phyloP scores from a whole-genome alignment of 345 rosid genomes.

The Luvunga scandens region DNA sequence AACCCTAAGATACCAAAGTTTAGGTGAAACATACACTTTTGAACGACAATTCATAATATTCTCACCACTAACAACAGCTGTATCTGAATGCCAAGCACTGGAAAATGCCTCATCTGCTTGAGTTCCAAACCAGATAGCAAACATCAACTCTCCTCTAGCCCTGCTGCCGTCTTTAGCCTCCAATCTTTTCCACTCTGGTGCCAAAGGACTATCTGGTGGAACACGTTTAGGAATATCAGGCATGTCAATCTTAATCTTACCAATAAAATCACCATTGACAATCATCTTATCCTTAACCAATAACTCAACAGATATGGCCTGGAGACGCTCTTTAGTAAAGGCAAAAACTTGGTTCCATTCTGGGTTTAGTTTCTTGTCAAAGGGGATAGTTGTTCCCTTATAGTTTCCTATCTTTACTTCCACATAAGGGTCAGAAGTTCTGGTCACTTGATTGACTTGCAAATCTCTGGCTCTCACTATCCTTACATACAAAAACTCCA shows the following conservation, averaged over 20 bases:
- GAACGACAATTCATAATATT: conserved; percentile 26
- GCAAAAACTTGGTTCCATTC: conserved; percentile 47
- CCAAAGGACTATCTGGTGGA: conserved; percentile 40
- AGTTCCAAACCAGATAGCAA: conserved; percentile 45
- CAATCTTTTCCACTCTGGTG: conserved; percentile 42
- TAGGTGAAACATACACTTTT: conserved; percentile 36
- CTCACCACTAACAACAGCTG: conserved; percentile 31
- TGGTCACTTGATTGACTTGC: conserved; percentile 17
- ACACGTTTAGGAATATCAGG: conserved; percentile 32
- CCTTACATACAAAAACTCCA: conserved; percentile 35
- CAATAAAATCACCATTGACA: conserved; percentile 25
- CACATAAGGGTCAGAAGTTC: conserved; percentile 29
- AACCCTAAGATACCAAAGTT: conserved; percentile 46
- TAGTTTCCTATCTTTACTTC: conserved; percentile 36
- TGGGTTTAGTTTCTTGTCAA: conserved; percentile 27
- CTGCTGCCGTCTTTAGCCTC: conserved; percentile 25
- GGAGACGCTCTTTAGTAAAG: conserved; percentile 39
- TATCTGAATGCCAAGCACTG: conserved; percentile 43
- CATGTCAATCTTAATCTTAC: conserved; percentile 23
- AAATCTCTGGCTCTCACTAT: conserved; percentile 31
- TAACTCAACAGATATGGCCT: conserved; percentile 30
- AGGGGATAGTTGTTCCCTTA: conserved; percentile 24
- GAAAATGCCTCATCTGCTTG: conserved; percentile 47
- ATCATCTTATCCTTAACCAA: conserved; percentile 25
- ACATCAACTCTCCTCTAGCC: conserved; percentile 37